These are phyloP conservation scores for Nepenthes gracilis DNA, from an alignment of 148 eudicot species.

Conservation along the genomic window DNA sequence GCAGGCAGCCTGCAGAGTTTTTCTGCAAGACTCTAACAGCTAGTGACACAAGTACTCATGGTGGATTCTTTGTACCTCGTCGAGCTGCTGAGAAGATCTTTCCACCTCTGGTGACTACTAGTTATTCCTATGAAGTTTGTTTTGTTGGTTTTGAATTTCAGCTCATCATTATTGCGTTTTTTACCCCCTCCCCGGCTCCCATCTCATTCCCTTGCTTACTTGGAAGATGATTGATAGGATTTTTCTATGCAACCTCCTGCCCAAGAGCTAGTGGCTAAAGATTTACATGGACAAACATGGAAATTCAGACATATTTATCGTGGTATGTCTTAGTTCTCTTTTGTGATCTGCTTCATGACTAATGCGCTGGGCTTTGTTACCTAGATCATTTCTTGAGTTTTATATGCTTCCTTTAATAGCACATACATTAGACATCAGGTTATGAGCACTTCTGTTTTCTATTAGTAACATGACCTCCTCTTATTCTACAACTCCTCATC, in stretches of 20 bases:
- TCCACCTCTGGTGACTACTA: constrained; percentile 68
- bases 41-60: constrained; percentile 99
- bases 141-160: not conserved
- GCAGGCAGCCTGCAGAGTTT: constrained; percentile 82
- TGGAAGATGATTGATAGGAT: constrained; percentile 43
- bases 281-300: constrained; percentile 93
- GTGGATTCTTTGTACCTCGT: constrained; percentile 97
- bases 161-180: not conserved
- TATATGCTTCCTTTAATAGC: not conserved
- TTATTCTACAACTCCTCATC: no score
- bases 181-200: not conserved
- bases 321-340: constrained; percentile 22
- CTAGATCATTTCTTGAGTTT: not conserved
- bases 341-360: not conserved
- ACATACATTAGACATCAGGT: no score
- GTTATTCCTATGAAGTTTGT: not conserved
- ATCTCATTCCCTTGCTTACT: constrained; percentile 19
- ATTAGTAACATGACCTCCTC: no score
- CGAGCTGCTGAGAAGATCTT: constrained; percentile 98
- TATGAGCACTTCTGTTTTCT: no score
- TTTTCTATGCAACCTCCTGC: constrained; percentile 98
- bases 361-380: no score
- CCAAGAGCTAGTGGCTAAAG: constrained; percentile 88
- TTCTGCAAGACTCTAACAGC: constrained; percentile 99
- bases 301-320: constrained; percentile 90